Percentiles rank a stretch among this genome's conserved stretches.
Conservation (phyloP, 345 rosid genomes). For the Eucalyptus marginata region DNA sequence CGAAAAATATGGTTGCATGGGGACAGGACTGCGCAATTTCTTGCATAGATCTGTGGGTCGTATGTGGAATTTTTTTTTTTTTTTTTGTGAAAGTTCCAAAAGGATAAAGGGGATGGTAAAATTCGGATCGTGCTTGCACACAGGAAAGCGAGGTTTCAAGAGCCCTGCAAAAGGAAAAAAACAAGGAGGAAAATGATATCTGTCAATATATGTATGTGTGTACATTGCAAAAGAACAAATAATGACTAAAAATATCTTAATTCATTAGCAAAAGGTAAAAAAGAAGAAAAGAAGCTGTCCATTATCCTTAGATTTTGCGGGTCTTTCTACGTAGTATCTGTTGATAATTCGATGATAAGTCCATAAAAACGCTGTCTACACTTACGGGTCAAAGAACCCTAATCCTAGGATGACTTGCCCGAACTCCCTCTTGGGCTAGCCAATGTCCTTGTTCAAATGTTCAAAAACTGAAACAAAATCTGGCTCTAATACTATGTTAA, state of each 20-base stretch:
- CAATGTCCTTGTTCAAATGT: background rate
- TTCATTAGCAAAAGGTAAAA: too few species aligned
- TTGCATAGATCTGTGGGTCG: background rate
- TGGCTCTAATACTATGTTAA: fast-evolving
- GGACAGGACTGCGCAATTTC: background rate
- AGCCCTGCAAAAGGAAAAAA: background rate
- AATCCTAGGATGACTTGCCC: background rate
- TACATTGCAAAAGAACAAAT: background rate
- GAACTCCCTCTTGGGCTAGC: background rate
- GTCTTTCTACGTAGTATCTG: background rate
- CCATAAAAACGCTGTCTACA: background rate
- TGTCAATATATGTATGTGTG: too few species aligned
- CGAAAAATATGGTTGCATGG: background rate
- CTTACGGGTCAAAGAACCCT: background rate
- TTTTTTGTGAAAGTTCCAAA: background rate
- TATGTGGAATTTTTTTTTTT: background rate
- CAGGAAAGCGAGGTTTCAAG: background rate
- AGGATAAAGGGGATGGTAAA: background rate
- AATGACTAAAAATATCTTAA: too few species aligned
- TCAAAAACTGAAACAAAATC: background rate
- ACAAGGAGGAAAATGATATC: background rate
- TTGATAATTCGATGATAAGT: background rate
- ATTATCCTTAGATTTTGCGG: background rate
- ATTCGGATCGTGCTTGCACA: background rate
- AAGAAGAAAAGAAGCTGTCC: background rate